Evolutionary conservation across 2,329 filamentous ascomycete species (phyloP), one percentile per base, ranked within the genome.

Genomic region (Phialophora macrospora): DNA sequence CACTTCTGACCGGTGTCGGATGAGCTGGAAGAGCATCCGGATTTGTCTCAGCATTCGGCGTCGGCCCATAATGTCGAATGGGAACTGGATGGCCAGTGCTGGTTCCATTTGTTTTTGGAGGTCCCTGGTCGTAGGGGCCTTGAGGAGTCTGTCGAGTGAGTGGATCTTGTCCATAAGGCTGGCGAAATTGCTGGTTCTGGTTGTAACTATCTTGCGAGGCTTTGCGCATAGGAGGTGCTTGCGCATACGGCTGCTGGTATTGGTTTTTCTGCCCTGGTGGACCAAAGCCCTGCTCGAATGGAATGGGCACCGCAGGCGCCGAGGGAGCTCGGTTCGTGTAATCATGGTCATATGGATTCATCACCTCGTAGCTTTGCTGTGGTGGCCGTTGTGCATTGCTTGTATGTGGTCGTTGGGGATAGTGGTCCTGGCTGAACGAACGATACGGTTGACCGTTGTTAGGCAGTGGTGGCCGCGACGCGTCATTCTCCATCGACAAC

Each of bases 11-110:
- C 8, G 85, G 85, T 11, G 75, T 77, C 28, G 85, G 85, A 70
- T 87, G 85, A 54, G 82, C 77, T 32, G 85, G 84, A 14, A 87
- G 78, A 8, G 83, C 78, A 74, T 87, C 85, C 1, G 84, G 83
- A 55, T 85, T 84, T 62, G 75, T 77, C 44, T 57, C 54, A 26
- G 34, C 49, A 54, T 64, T 61, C 38, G 55, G 30, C 49, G 32
- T 38, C 14, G 64, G 54, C 9, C 48, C 48, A 60, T 69, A 69
- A 48, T 63, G 55, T 56, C 71, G 64, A 20, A 71, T 55, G 22
- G 71, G 71, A 20, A 66, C 63, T 26, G 70, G 69, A 58, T 71
- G 71, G 7, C 67, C 68, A 46, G 65, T 65, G 46, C 59, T 60
- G 11, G 57, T 60, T 28, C 38, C 51, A 9, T 60, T 62, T 12